These are phyloP conservation scores for Geotrichum aggregatum DNA, from an alignment of 1,139 yeast species.

Conservation along the genomic window DNA sequence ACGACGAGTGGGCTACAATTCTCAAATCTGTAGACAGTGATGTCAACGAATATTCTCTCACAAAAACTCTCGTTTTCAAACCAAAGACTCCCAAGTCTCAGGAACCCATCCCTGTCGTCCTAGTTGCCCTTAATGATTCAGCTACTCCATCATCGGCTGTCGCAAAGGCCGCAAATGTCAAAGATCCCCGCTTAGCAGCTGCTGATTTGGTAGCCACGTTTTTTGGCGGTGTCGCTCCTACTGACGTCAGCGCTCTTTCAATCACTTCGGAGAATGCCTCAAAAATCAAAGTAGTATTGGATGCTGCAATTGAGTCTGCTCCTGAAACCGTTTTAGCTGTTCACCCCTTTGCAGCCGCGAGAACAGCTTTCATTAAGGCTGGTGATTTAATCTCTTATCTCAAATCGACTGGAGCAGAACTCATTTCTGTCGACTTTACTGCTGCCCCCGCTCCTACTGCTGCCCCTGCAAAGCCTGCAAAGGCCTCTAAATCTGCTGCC, in stretches of 20 bases:
- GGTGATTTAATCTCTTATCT: conserved; percentile 52
- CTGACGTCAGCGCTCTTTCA: conserved; percentile 38
- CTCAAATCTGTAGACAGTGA: conserved; percentile 24
- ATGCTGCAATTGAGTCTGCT: conserved; percentile 48
- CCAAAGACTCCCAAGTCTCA: conserved; percentile 87
- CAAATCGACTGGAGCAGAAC: conserved; percentile 54
- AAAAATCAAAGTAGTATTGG: conserved; percentile 65
- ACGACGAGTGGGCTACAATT: conserved; percentile 33
- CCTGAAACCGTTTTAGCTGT: conserved; percentile 44
- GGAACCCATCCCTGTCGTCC: conserved; percentile 75
- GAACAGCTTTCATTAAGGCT: conserved; percentile 52
- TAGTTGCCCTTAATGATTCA: conserved; percentile 67
- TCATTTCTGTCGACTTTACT: conserved; percentile 57
- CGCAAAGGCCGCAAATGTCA: conserved; percentile 65
- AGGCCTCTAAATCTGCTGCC: conserved; percentile 17
- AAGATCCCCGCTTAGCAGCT: conserved; percentile 84
- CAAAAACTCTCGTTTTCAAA: conserved; percentile 80
- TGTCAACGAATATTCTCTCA: conserved; percentile 30
- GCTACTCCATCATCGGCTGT: conserved; percentile 63
- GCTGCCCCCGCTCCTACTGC: conserved; percentile 39
- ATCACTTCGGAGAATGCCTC: conserved; percentile 28
- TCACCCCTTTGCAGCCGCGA: conserved; percentile 55
- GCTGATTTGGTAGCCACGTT: conserved; percentile 70
- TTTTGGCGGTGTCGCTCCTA: conserved; percentile 57
- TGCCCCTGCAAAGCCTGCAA: conserved; percentile 27